Evolutionary conservation across 2,329 filamentous ascomycete genomes (phyloP), one percentile per base, ranked within the genome.

Genomic region (Dendrostoma leiphaemia): DNA sequence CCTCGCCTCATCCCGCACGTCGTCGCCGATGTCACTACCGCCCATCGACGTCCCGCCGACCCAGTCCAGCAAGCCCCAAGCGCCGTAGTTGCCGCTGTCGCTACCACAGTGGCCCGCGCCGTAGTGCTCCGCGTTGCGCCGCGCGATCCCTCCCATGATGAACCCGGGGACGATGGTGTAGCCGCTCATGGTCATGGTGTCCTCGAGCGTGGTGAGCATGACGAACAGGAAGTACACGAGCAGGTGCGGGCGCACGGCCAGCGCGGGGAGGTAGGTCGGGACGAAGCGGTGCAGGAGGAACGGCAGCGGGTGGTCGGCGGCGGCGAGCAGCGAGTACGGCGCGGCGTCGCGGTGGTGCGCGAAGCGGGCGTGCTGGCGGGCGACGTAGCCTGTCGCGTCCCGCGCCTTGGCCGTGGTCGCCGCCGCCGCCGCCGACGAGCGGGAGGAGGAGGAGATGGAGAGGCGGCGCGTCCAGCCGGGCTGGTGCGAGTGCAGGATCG

Each of bases 181-280:
- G 0, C 88, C 87, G 0, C 83, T 88, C 69, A 83, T 83, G 26
- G 84, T 74, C 45, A 90, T 72, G 0, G 83, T 83, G 60, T 90
- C 86, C 60, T 90, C 85, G 0, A 85, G 64, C 3, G 85, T 88
- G 58, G 81, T 79, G 24, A 90, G 65, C 0, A 79, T 76, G 15
- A 85, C 73, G 59, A 89, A 81, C 10, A 89, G 63, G 53, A 89
- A 78, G 71, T 86, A 90, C 0, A 85, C 89, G n/a, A 91, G 74
- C 4, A 90, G 76, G 66, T 91, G 88, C 32, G 86, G 84, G 8
- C 84, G 83, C 37, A 90, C 75, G n/a, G 80, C 60, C 19, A 85
- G 70, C 1, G 86, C 80, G 1, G 88, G 85, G 0, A 89, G 68
- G 65, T 88, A 88, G 6, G 84, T 69, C 0, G 88, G 88, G 1